A percentile compares a stretch with the other conserved stretches of the same genome.
These are phyloP conservation scores for Podospora anserina DNA, from an alignment of 495 filamentous ascomycete species.

Conservation along the genomic window DNA sequence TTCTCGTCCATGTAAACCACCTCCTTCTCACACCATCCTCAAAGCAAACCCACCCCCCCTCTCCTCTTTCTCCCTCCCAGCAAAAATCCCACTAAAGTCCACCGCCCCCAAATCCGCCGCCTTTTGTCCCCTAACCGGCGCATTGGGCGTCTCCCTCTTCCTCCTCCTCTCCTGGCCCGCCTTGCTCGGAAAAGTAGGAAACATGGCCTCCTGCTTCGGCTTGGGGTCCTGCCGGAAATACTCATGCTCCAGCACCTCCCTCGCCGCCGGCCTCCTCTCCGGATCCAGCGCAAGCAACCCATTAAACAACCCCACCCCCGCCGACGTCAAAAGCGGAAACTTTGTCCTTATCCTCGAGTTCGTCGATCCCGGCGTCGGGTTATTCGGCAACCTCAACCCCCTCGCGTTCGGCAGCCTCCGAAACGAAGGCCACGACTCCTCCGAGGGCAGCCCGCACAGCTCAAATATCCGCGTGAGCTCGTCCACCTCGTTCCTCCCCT, in stretches of 20 bases:
- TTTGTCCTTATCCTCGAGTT: conserved; percentile 58
- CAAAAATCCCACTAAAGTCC: conserved; percentile 78
- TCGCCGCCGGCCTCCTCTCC: conserved; percentile 61
- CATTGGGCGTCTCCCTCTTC: conserved; percentile 71
- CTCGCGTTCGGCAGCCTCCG: conserved; percentile 85
- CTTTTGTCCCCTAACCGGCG: conserved; percentile 77
- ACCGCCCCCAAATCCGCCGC: conserved; percentile 61
- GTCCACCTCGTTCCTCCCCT: conserved; percentile 94
- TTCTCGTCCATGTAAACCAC: background rate
- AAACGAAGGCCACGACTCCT: conserved; percentile 83
- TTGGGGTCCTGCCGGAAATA: conserved; percentile 90
- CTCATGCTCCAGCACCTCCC: conserved; percentile 55
- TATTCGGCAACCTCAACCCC: conserved; percentile 68
- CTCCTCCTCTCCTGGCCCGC: conserved; percentile 86
- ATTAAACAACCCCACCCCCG: conserved; percentile 67
- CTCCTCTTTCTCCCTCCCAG: conserved; percentile 67
- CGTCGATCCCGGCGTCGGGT: conserved; percentile 25
- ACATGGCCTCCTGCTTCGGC: conserved; percentile 81
- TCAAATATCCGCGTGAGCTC: conserved; percentile 74
- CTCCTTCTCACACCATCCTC: conserved; percentile 52
- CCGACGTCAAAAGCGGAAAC: conserved; percentile 77
- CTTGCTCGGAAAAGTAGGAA: conserved; percentile 90
- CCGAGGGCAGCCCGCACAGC: conserved; percentile 84
- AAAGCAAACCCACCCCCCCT: conserved; percentile 78
- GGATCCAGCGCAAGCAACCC: conserved; percentile 75